Conservation (phyloP, 371 early-diverging fungal species). For the Mortierella sp. region DNA sequence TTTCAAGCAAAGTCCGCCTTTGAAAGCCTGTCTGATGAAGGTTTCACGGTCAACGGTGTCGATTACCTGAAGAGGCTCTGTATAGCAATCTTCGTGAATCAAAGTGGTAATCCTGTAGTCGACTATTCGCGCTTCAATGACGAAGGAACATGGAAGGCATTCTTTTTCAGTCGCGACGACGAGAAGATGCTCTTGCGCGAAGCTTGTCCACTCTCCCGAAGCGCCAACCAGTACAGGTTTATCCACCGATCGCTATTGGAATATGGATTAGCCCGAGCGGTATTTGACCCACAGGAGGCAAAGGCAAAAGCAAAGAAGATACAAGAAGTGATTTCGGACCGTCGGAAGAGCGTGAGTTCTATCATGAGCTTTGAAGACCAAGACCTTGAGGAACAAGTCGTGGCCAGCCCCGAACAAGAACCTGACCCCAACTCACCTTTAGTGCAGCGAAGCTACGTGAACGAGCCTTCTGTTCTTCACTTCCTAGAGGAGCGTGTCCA, state of each 20-base stretch:
- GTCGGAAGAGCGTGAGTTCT: background rate
- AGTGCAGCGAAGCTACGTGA: background rate
- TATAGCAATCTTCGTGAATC: background rate
- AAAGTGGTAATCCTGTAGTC: background rate
- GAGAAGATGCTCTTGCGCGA: background rate
- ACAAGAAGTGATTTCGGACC: background rate
- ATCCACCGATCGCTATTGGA: background rate
- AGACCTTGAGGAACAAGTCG: background rate
- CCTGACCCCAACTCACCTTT: background rate
- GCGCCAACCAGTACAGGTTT: background rate
- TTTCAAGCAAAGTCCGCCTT: background rate
- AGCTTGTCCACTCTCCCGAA: background rate
- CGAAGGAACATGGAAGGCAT: background rate
- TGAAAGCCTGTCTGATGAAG: conserved; percentile 4
- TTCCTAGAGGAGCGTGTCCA: conserved; percentile 13
- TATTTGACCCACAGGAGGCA: background rate
- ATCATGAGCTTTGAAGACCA: background rate
- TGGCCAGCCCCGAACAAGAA: background rate
- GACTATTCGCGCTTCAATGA: background rate
- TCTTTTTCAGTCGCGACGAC: background rate
- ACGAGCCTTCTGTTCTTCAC: background rate
- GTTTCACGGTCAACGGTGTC: background rate
- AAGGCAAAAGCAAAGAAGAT: background rate
- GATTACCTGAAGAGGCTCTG: background rate
- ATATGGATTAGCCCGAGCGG: background rate